Conservation (phyloP, 495 filamentous ascomycete species). For the Wilcoxina mikolae region DNA sequence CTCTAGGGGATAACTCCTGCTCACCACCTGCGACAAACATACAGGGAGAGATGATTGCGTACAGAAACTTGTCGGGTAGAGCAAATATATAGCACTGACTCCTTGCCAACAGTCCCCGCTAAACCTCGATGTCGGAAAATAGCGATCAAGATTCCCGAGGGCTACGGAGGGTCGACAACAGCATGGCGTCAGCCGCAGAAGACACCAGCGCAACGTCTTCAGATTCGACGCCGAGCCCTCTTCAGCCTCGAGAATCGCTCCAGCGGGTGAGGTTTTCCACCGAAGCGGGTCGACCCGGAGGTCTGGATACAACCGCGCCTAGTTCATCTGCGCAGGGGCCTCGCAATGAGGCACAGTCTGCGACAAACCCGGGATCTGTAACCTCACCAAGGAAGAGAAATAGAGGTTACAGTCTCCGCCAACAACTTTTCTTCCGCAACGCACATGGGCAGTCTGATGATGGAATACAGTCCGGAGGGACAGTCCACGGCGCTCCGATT, state of each 20-base stretch:
- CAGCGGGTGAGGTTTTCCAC: constrained; percentile 12
- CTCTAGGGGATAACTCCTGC: no score
- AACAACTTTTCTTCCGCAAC: constrained; percentile 20
- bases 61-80: no score
- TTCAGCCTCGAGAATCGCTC: not conserved
- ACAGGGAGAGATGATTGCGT: no score
- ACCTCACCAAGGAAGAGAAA: constrained; percentile 15
- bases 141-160: not conserved
- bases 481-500: not conserved
- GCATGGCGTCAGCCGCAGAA: not conserved
- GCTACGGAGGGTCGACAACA: not conserved
- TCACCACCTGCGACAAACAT: no score
- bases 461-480: not conserved
- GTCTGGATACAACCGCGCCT: no score
- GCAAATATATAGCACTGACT: not conserved
- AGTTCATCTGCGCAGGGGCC: no score
- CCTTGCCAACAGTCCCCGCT: not conserved
- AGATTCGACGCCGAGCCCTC: not conserved
- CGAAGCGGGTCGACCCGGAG: constrained; percentile 7
- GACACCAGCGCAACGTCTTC: not conserved
- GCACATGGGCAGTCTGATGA: constrained; percentile 8
- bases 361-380: constrained; percentile 8
- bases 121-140: not conserved
- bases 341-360: no score
- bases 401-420: constrained; percentile 19